A percentile compares a stretch with the other conserved stretches of the same genome.
These are phyloP conservation scores for Artomyces pyxidatus DNA, from an alignment of 768 basidiomycete species.

Conservation along the genomic window DNA sequence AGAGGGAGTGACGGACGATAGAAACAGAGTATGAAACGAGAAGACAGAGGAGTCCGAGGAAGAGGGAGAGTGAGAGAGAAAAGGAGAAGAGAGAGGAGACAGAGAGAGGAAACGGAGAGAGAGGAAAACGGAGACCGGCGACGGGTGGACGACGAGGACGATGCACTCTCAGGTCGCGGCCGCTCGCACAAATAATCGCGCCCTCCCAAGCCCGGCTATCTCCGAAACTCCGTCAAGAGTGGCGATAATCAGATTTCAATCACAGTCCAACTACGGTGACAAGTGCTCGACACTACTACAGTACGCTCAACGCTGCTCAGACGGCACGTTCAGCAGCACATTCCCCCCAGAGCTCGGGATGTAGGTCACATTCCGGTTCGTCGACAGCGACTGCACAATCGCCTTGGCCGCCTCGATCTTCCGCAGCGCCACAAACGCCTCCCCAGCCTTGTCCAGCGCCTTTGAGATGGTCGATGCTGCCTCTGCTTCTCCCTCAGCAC, in stretches of 20 bases:
- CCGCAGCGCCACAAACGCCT: conserved; percentile 89
- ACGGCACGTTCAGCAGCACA: conserved; percentile 78
- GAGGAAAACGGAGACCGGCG: conserved; percentile 40
- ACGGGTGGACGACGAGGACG: conserved; percentile 24
- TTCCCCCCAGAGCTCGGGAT: conserved; percentile 76
- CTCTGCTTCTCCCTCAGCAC: conserved; percentile 98
- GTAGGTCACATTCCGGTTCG: conserved; percentile 82
- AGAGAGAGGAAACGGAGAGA: conserved; percentile 40
- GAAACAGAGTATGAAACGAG: conserved; percentile 19
- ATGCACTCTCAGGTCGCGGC: background rate
- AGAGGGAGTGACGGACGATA: conserved; percentile 41
- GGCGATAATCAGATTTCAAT: background rate
- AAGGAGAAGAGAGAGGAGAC: conserved; percentile 33
- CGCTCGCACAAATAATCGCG: background rate
- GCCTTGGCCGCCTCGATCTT: conserved; percentile 98
- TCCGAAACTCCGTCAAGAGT: conserved; percentile 12
- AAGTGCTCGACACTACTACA: background rate
- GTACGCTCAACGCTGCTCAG: conserved; percentile 31
- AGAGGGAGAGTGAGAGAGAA: conserved; percentile 21
- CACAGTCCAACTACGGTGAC: background rate
- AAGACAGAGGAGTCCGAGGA: conserved; percentile 17
- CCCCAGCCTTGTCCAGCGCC: conserved; percentile 89
- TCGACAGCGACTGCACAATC: conserved; percentile 77
- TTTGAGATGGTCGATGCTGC: conserved; percentile 89
- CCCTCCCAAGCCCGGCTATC: conserved; percentile 6